Base-by-base conservation (phyloP, 2,329 filamentous ascomycete genomes). In the Penicillium olsonii region DNA sequence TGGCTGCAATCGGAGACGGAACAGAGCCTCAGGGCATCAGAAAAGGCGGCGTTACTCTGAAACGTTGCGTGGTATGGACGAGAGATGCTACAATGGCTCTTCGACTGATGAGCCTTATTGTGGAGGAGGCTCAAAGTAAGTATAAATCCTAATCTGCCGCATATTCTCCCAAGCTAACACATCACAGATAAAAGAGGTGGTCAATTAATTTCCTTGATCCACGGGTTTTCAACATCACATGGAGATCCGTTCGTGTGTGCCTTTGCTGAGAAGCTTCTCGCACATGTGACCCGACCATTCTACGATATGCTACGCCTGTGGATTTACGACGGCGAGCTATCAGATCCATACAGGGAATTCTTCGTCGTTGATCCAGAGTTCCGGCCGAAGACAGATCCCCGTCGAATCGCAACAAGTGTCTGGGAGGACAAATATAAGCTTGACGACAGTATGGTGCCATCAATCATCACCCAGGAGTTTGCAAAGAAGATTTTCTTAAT, bases 391-490 rank as follows among this genome's bases (percentile, higher is more conserved):
- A 63, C 70, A 22, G 75, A 78, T 59, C 75, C 74, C 22, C 68
- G 75, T 29, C 70, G 74, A 43, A 73, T 75, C 38, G 88, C 89
- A 14, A 92, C 87, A 31, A 96, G 92, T 58, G 92, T 97, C 2
- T 99, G 94, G 94, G 92, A 97, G 69, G 91, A 96, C 71, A 97
- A 97, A 68, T 99, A 96, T 73, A 88, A 90, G 64, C 79, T 96
- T 33, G 86, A 89, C 60, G 81, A 88, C 50, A 80, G 83, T 40
- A 94, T 96, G 88, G 85, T 96, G 19, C 94, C 94, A 0, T 92
- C 87, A 35, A 97, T 97, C 64, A 91, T 96, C 60, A 95, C 90
- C 0, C 81, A 87, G 37, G 92, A 96, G 53, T 96, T 99, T 72
- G 91, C 94, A 0, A 90, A 94, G 60, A 96, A 96, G 66, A 90